Percentiles rank a stretch among this genome's conserved stretches.
phyloP scores from a whole-genome alignment of 1,284 basidiomycete genomes.

The Garcileccinum viscosum region DNA sequence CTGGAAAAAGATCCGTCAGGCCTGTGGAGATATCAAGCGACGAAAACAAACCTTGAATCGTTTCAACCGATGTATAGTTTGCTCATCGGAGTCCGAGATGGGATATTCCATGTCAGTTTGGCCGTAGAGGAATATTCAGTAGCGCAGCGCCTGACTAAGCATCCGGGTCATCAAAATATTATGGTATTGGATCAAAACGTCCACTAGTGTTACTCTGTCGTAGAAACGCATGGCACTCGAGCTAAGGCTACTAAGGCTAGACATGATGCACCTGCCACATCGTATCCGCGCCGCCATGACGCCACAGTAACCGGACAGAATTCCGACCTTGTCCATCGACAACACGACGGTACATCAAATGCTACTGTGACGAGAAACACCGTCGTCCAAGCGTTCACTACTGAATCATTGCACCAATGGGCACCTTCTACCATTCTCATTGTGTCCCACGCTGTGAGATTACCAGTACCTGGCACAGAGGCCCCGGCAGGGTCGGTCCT shows the following conservation, averaged over 20 bases:
- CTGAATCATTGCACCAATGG: neutral
- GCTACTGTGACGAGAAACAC: neutral
- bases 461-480: neutral
- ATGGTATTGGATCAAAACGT: too few species aligned
- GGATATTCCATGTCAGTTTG: conserved; percentile 20
- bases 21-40: neutral
- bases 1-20: conserved; percentile 42
- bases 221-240: too few species aligned
- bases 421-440: neutral
- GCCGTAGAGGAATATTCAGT: neutral
- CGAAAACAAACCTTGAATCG: conserved; percentile 49
- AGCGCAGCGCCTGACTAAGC: neutral
- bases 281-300: neutral
- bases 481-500: neutral
- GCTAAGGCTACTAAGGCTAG: too few species aligned
- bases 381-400: neutral
- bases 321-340: neutral
- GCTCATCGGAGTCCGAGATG: conserved; percentile 25
- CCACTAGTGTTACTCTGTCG: too few species aligned
- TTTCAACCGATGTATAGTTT: conserved; percentile 41
- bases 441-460: neutral
- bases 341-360: neutral
- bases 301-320: neutral
- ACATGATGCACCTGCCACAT: neutral
- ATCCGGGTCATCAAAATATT: too few species aligned